Base-by-base conservation (phyloP, 2,329 filamentous ascomycete species). In the Coleophoma crateriformis region DNA sequence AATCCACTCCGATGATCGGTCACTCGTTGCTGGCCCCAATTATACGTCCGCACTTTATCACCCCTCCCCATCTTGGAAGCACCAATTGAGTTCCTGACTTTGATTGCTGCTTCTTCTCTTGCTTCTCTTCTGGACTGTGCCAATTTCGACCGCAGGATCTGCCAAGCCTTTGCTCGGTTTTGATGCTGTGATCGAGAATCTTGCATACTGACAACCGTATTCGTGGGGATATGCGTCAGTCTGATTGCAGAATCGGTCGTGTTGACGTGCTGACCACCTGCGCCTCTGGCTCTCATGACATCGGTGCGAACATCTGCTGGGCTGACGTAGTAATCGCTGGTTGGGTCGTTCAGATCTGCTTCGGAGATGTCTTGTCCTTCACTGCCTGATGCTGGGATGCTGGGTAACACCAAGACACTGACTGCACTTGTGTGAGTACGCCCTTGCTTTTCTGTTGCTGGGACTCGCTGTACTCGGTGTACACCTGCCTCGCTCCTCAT, bases 201-300 rank as follows among this genome's bases (percentile, higher is more conserved):
- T 68, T 99, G 94, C 78, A 97, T 95, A 12, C 85, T 85, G 13
- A 97, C 91, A 2, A 88, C 82, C 0, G 84, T 94, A 41, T 87
- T 88, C 1, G 90, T 95, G 2, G 94, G 94, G 7, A 87, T 69
- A 71, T 99, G 94, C 2, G 91, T 97, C 61, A 99, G 76, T 10
- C 94, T 85, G 53, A 99, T 88, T 3, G 94, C 94, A 32, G 90
- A 96, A 71, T 99, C 94, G 0, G 94, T 99, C 67, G 92, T 96
- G 72, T 99, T 99, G 65, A 99, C 94, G 69, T 99, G 94, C 72
- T 99, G 94, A 1, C 94, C 94, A 33, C 94, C 94, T 0, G 94
- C 92, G 52, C 94, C 94, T 42, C 89, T 77, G 0, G 94, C 90
- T 14, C 91, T 81, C 91, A 97, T 96, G 53, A 90, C 89, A 65